Conservation (phyloP, 176 grass and related monocot genomes). For the Tillandsia fasciculata region DNA sequence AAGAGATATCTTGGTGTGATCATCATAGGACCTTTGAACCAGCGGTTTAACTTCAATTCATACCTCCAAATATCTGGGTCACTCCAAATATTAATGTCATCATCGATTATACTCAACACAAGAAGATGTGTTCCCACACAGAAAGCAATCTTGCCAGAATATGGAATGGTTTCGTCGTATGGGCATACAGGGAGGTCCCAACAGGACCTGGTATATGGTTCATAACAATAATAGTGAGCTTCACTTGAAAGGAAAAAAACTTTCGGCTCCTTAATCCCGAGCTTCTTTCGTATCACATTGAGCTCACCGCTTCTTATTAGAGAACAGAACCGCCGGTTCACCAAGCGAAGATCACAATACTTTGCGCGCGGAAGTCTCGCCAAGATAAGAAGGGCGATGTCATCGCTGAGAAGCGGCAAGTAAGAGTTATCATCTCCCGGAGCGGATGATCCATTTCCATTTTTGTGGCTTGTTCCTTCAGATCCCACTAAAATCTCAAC, state of each 20-base stretch:
- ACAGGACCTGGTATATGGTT: neutral
- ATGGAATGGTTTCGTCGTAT: neutral
- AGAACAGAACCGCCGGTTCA: neutral
- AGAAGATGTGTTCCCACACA: conserved; percentile 2
- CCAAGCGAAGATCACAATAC: neutral
- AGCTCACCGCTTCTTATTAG: neutral
- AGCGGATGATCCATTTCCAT: too few relatives aligned
- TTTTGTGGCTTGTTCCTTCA: too few relatives aligned
- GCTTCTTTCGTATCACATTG: neutral
- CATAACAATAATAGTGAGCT: neutral
- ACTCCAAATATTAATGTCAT: too few relatives aligned
- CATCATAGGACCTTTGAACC: neutral
- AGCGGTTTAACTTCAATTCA: neutral
- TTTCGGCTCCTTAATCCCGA: neutral
- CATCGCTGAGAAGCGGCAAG: neutral
- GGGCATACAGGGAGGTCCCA: neutral
- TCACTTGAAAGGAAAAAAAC: neutral
- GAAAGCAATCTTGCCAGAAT: too few relatives aligned
- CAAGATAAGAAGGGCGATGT: neutral
- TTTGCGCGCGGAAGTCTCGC: neutral
- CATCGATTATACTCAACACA: neutral
- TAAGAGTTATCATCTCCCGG: neutral
- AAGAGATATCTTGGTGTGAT: neutral
- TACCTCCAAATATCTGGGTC: conserved; percentile 1
- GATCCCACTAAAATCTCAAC: too few relatives aligned